Conservation (phyloP, 2,329 filamentous ascomycete species). For the Aspergillus quadricinctus region DNA sequence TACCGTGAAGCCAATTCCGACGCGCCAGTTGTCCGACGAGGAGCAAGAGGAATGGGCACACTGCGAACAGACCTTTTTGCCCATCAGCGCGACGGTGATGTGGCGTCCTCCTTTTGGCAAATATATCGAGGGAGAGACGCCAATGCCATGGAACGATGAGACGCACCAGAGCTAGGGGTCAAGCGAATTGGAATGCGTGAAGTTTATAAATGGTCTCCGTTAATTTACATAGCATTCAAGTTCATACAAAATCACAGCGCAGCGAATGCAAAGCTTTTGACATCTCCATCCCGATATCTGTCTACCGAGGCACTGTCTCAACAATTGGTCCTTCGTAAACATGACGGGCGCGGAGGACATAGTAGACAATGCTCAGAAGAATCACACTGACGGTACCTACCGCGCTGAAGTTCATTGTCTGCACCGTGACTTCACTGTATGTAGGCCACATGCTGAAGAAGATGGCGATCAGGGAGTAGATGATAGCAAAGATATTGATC, state of each 20-base stretch:
- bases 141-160: not conserved
- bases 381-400: conserved; percentile 42
- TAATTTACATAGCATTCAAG: not conserved
- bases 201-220: not conserved
- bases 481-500: conserved; percentile 41
- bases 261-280: not conserved
- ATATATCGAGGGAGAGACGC: conserved; percentile 8
- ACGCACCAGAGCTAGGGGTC: not conserved
- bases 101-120: conserved; percentile 10
- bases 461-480: conserved; percentile 42
- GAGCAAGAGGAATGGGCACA: conserved; percentile 6
- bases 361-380: conserved; percentile 39
- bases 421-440: conserved; percentile 28
- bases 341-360: conserved; percentile 31
- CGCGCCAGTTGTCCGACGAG: not conserved
- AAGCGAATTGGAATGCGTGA: no score
- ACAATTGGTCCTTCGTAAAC: conserved; percentile 31
- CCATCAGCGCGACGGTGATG: conserved; percentile 4
- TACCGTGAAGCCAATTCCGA: not conserved
- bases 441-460: conserved; percentile 48
- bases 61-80: conserved; percentile 1
- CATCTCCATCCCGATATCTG: not conserved
- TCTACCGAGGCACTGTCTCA: conserved; percentile 6
- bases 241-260: not conserved
- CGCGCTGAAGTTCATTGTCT: conserved; percentile 47